Conservation (phyloP, 2,329 filamentous ascomycete genomes). For the Colletotrichum limetticola region DNA sequence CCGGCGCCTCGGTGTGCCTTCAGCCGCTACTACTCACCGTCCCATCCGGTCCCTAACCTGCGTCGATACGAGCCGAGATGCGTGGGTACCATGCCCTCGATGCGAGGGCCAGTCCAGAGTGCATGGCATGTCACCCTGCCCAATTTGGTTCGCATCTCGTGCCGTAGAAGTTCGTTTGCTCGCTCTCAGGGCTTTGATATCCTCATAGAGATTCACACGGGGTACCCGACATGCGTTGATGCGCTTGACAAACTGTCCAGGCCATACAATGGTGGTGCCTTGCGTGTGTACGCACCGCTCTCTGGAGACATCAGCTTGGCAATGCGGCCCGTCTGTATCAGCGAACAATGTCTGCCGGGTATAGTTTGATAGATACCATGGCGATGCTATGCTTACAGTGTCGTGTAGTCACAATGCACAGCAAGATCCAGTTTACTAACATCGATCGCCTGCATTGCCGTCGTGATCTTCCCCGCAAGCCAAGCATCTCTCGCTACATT, state of each 20-base stretch:
- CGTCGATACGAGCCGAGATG: conserved; percentile 24
- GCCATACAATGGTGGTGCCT: background rate
- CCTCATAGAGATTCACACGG: background rate
- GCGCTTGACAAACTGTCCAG: background rate
- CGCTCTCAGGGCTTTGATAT: background rate
- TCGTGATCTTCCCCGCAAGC: background rate
- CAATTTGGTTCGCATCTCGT: background rate
- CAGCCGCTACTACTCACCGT: conserved; percentile 11
- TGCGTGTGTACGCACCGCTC: background rate
- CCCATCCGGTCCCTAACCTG: conserved; percentile 11
- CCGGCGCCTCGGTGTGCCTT: conserved; percentile 5
- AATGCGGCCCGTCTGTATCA: too few relatives aligned
- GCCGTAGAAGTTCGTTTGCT: background rate
- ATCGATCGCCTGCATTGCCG: conserved; percentile 8
- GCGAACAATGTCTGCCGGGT: background rate
- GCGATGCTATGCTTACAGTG: background rate
- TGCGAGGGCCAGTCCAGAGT: background rate
- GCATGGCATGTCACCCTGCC: background rate
- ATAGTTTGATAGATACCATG: background rate
- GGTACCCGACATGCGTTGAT: background rate
- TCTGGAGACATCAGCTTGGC: background rate
- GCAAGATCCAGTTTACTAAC: background rate
- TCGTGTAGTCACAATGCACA: background rate
- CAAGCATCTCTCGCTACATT: conserved; percentile 3
- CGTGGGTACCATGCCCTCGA: conserved; percentile 1